phyloP scores from a whole-genome alignment of 2,329 filamentous ascomycete species.

The Claviceps africana region DNA sequence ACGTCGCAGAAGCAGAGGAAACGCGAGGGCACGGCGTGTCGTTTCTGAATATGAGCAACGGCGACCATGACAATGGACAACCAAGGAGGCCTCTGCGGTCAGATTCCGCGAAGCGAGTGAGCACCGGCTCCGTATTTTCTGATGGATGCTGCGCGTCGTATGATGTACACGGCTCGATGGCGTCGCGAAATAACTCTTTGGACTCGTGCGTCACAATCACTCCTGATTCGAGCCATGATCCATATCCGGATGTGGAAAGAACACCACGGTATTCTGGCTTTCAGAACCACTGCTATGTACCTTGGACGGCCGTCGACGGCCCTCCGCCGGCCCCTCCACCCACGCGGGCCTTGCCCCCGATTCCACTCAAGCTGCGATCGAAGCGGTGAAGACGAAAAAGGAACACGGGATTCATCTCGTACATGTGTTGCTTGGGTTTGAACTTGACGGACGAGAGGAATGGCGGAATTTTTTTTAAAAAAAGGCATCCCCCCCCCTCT shows the following conservation, averaged over 20 bases:
- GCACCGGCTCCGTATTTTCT: constrained; percentile 16
- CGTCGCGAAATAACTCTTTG: constrained; percentile 11
- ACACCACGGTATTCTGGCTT: constrained; percentile 11
- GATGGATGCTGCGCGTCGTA: constrained; percentile 12
- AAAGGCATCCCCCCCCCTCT: no score
- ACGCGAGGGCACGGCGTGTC: constrained; percentile 3
- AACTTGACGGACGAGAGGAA: no score
- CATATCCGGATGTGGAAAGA: constrained; percentile 11
- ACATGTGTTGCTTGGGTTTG: no score
- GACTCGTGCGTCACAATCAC: constrained; percentile 14
- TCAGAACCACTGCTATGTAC: constrained; percentile 32
- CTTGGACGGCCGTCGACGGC: constrained; percentile 32
- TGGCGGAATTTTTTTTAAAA: no score
- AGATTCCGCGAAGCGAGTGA: constrained; percentile 14
- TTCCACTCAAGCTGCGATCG: constrained; percentile 23
- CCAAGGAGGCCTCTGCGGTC: constrained; percentile 4
- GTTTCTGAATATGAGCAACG: constrained; percentile 3
- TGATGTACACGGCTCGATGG: constrained; percentile 6
- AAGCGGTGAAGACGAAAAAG: background rate
- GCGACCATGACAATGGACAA: background rate
- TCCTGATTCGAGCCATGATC: constrained; percentile 1
- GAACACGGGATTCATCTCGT: no score
- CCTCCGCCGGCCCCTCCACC: constrained; percentile 42
- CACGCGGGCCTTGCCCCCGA: constrained; percentile 39
- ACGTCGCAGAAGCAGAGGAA: no score